Evolutionary conservation across 2,329 filamentous ascomycete genomes (phyloP).

Genomic region (Dendrostoma leiphaemia): DNA sequence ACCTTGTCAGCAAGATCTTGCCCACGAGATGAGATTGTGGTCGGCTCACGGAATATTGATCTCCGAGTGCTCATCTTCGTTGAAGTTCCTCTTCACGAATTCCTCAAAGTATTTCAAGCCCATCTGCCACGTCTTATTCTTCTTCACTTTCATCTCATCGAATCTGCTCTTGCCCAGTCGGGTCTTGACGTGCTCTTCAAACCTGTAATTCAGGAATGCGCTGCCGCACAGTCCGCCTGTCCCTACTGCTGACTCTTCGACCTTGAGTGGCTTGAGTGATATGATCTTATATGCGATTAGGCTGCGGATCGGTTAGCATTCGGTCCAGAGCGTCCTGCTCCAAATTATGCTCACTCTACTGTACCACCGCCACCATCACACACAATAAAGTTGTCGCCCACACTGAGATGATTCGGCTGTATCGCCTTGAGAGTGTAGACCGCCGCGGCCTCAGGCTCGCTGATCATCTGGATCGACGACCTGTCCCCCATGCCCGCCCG

Average conservation of each 20-base stretch:
- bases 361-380: slow-evolving; percentile 64
- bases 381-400: slow-evolving; percentile 65
- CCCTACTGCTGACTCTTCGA: slow-evolving; percentile 77
- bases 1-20: slow-evolving; percentile 23
- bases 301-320: slow-evolving; percentile 31
- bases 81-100: slow-evolving; percentile 82
- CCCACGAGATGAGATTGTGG: not conserved
- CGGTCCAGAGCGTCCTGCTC: not conserved
- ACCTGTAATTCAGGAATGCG: slow-evolving; percentile 76
- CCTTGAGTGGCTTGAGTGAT: slow-evolving; percentile 66
- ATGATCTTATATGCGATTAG: slow-evolving; percentile 81
- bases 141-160: slow-evolving; percentile 73
- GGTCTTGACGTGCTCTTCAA: slow-evolving; percentile 71
- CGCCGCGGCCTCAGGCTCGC: slow-evolving; percentile 76
- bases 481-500: slow-evolving; percentile 73
- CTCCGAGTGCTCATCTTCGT: slow-evolving; percentile 73
- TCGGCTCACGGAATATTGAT: slow-evolving; percentile 67
- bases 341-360: slow-evolving; percentile 54
- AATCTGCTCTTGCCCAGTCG: slow-evolving; percentile 67
- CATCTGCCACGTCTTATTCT: slow-evolving; percentile 78
- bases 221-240: slow-evolving; percentile 77
- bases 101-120: slow-evolving; percentile 79
- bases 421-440: slow-evolving; percentile 79
- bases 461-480: slow-evolving; percentile 73
- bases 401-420: slow-evolving; percentile 68